Percentiles rank a stretch among this genome's conserved stretches.
phyloP scores from a whole-genome alignment of 2,329 filamentous ascomycete genomes.

The Colletotrichum navitas region DNA sequence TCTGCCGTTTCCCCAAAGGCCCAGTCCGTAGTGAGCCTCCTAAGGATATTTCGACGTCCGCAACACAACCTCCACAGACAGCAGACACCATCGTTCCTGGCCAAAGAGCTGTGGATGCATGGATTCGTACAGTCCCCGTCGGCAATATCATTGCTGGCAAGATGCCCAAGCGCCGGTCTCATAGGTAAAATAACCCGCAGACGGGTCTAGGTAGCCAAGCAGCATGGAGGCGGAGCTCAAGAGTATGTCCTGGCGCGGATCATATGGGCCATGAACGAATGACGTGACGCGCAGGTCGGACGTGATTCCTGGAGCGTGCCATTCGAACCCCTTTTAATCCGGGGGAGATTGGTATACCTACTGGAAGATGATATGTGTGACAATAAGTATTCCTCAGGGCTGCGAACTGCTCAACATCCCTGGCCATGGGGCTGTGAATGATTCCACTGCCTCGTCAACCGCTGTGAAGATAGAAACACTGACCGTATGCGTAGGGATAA shows the following conservation, averaged over 20 bases:
- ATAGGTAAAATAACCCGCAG: neutral
- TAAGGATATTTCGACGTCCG: neutral
- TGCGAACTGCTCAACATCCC: conserved; percentile 1
- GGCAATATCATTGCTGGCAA: conserved; percentile 14
- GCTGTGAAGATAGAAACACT: neutral
- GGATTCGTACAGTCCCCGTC: neutral
- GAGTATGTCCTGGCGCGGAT: conserved; percentile 19
- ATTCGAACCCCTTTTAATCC: conserved; percentile 29
- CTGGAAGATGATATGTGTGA: conserved; percentile 17
- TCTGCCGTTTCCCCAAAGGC: neutral
- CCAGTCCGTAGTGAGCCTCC: neutral
- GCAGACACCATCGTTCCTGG: neutral
- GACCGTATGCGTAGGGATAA: conserved; percentile 14
- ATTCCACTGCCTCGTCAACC: neutral
- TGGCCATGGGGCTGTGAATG: conserved; percentile 1
- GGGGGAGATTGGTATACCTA: conserved; percentile 25
- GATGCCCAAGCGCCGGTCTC: neutral
- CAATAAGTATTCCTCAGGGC: conserved; percentile 13
- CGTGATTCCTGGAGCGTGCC: conserved; percentile 17
- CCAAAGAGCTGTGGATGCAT: neutral
- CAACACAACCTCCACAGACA: neutral
- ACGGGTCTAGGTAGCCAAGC: neutral
- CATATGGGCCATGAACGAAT: conserved; percentile 22
- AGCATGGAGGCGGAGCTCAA: conserved; percentile 21
- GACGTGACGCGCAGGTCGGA: conserved; percentile 28